These are phyloP conservation scores for Trypethelium eluteriae DNA, from an alignment of 495 filamentous ascomycete genomes.

Conservation along the genomic window DNA sequence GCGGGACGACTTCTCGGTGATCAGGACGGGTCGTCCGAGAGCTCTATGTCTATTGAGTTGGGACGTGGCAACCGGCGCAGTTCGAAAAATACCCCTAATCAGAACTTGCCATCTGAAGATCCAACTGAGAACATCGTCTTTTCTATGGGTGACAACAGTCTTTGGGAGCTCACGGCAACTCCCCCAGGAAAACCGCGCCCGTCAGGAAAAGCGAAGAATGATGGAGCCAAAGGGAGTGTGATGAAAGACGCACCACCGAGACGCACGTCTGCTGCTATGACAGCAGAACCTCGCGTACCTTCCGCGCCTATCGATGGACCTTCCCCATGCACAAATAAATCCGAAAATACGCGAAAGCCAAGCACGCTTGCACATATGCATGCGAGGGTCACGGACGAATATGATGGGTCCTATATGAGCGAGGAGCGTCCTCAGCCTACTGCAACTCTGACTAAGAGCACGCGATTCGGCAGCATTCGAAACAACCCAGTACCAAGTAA, in stretches of 20 bases:
- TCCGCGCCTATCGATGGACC: neutral
- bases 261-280: neutral
- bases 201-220: constrained; percentile 23
- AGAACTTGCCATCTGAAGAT: constrained; percentile 20
- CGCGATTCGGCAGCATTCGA: constrained; percentile 51
- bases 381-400: constrained; percentile 40
- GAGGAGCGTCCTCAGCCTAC: constrained; percentile 46
- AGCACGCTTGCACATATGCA: constrained; percentile 48
- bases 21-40: constrained; percentile 18
- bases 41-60: constrained; percentile 32
- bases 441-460: constrained; percentile 43
- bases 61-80: constrained; percentile 29
- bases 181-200: constrained; percentile 24
- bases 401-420: constrained; percentile 48
- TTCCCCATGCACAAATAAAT: neutral
- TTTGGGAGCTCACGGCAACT: constrained; percentile 33
- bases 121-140: constrained; percentile 15
- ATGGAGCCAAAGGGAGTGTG: constrained; percentile 12
- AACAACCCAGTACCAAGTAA: constrained; percentile 36
- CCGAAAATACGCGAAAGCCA: constrained; percentile 19
- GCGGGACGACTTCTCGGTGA: constrained; percentile 3
- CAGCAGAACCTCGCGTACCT: neutral
- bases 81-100: constrained; percentile 26
- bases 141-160: constrained; percentile 26
- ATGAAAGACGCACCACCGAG: constrained; percentile 4